These are phyloP conservation scores for Bruguiera sexangula DNA, from an alignment of 345 rosid genomes.

Conservation along the genomic window DNA sequence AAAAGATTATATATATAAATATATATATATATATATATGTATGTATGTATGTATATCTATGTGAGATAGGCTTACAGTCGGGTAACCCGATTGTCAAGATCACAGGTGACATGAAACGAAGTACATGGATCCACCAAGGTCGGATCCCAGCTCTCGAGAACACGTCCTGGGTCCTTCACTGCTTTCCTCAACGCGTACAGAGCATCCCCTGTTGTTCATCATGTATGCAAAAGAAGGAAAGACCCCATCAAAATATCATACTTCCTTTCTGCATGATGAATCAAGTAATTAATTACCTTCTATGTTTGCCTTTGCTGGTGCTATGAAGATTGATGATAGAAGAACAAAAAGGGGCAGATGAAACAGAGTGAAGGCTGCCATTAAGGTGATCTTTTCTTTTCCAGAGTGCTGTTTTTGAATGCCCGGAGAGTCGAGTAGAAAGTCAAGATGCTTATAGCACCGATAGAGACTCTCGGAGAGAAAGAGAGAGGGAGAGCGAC, in stretches of 20 bases:
- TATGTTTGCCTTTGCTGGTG: slow-evolving; percentile 37
- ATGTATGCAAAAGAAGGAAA: neutral
- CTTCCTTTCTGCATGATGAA: too few species aligned
- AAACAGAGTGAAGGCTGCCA: slow-evolving; percentile 30
- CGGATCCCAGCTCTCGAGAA: slow-evolving; percentile 74
- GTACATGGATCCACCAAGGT: slow-evolving; percentile 73
- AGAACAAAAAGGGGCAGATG: slow-evolving; percentile 25
- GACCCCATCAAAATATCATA: neutral
- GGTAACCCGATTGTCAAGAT: slow-evolving; percentile 52
- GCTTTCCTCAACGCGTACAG: slow-evolving; percentile 53
- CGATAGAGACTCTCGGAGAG: neutral
- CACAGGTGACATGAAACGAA: slow-evolving; percentile 75
- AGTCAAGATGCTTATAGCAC: slow-evolving; percentile 10
- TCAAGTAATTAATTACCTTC: slow-evolving; percentile 37
- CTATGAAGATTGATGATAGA: slow-evolving; percentile 14
- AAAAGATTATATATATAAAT: neutral
- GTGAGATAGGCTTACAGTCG: slow-evolving; percentile 44
- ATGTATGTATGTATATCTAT: too few species aligned
- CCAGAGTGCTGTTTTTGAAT: neutral
- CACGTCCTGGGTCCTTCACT: slow-evolving; percentile 57
- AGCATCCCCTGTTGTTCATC: slow-evolving; percentile 52
- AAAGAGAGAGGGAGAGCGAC: neutral
- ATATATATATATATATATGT: too few species aligned
- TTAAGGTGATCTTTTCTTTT: neutral
- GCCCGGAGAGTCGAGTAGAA: neutral